Base-by-base conservation (phyloP, 371 early-diverging fungal genomes). In the Caulochytrium protostelioides region DNA sequence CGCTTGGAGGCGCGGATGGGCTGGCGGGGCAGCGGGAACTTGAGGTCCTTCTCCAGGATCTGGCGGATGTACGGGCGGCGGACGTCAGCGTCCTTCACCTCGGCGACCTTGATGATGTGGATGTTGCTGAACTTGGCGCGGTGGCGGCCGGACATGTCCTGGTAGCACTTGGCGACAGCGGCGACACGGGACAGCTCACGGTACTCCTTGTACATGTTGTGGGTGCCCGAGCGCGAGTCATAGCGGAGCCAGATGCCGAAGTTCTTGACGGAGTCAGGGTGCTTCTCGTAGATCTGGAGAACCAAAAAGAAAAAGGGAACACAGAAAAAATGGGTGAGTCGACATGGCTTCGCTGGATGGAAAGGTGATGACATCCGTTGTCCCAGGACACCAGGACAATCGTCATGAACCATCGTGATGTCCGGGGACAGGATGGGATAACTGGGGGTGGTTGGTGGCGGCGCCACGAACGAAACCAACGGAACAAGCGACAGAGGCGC, bases 201-300 rank as follows among this genome's bases (percentile, higher is more conserved):
- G 83, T 95, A 92, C 74, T 99, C 99, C 83, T 97, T 99, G 82
- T 97, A 97, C 87, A 98, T 95, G 81, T 98, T 98, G 81, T 97
- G 95, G 44, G 92, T 86, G 47, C 95, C 95, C 37, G 87, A 91
- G 65, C 92, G 90, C 42, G 94, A 90, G 68, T 94, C 86, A 75
- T 97, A 99, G 52, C 91, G 86, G 52, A 97, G 79, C 83, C 84
- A 90, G 74, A 99, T 83, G 52, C 97, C 97, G 59, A 76, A 99
- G 83, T 91, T 98, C 82, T 97, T 98, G 63, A 94, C 83, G 55
- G 69, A 67, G 35, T 70, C 59, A 46, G 89, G 85, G 53, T 75
- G 76, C 70, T 90, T 81, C 71, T 97, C 95, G 57, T 64, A 70
- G 70, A 98, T 84, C 83, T 83, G 37, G 9, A 16, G 4, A 16